Base-by-base conservation (phyloP, 495 filamentous ascomycete species). In the Saxophila tyrrhenica region DNA sequence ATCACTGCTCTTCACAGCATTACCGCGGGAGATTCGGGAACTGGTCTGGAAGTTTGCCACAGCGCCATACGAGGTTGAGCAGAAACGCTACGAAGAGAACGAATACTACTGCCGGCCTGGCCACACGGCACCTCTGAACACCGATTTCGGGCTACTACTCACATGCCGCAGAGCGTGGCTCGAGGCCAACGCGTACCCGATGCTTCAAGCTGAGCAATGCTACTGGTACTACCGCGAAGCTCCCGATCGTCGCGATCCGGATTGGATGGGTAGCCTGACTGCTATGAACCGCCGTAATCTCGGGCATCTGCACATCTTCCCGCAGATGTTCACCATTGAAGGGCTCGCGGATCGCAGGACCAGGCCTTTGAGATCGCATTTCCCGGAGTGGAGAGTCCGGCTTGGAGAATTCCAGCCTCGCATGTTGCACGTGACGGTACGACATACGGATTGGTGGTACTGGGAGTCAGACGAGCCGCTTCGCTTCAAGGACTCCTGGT, bases 371-470 rank as follows among this genome's bases (percentile, higher is more conserved):
- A 46, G 25, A 25, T 24, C 19, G 44, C n/a, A 23, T 21, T 56
- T 56, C 48, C 52, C 53, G 16, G 19, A 20, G 29, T 48, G 24
- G 11, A 13, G 2, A 13, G 50, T 41, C 1, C 0, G 43, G 20
- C 3, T n/a, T 5, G 57, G 46, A 1, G 57, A 60, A 35, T 55
- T 60, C 48, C 57, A 55, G 25, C 57, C 57, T 5, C 20, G 57
- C 3, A 25, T 60, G 19, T 38, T 70, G 0, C 65, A 50, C 23
- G 53, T 70, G 17, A 69, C 67, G 3, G 11, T 70, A 24, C 52
- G 67, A 1, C 62, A 69, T 42, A 64, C 62, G 9, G 67, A 70
- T 50, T 70, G 67, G 67, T 68, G 61, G 57, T 61, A 39, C 29
- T 66, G 67, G 67, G 67, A 69, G 54, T 25, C 38, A 17, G 58